Percentiles rank a stretch among this genome's conserved stretches.
Conservation (phyloP, 768 basidiomycete species). For the Serendipita sp. region DNA sequence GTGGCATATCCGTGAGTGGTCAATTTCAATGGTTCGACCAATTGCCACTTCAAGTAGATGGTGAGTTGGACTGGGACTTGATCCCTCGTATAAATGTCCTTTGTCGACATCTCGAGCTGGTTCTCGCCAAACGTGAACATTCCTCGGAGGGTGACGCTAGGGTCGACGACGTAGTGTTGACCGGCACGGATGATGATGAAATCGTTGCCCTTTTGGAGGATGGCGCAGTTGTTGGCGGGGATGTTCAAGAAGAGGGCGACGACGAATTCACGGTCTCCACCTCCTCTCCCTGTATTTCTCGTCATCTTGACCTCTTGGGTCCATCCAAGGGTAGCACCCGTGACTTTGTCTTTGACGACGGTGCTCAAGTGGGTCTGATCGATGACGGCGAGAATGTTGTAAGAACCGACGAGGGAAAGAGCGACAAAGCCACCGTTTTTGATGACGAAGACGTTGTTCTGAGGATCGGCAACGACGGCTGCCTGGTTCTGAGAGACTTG, state of each 20-base stretch:
- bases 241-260: constrained; percentile 71
- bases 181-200: constrained; percentile 64
- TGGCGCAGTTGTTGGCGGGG: constrained; percentile 76
- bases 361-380: constrained; percentile 67
- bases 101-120: constrained; percentile 75
- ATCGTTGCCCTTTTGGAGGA: constrained; percentile 67
- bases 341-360: constrained; percentile 43
- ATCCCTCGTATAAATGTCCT: constrained; percentile 76
- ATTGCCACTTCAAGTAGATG: constrained; percentile 64
- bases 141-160: constrained; percentile 66
- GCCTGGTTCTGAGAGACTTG: constrained; percentile 71
- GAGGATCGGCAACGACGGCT: constrained; percentile 16
- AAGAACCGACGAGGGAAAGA: constrained; percentile 63
- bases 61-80: constrained; percentile 75
- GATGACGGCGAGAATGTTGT: constrained; percentile 59
- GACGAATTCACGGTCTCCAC: constrained; percentile 44
- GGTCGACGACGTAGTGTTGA: constrained; percentile 72
- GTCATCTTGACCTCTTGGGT: constrained; percentile 69
- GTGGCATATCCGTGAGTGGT: constrained; percentile 74
- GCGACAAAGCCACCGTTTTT: constrained; percentile 35
- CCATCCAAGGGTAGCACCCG: constrained; percentile 47
- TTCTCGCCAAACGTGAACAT: constrained; percentile 70
- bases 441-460: constrained; percentile 62
- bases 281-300: constrained; percentile 29
- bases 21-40: constrained; percentile 39